A percentile compares a stretch with the other conserved stretches of the same genome.
Conservation (phyloP, 2,329 filamentous ascomycete genomes). For the Tolypocladium album region DNA sequence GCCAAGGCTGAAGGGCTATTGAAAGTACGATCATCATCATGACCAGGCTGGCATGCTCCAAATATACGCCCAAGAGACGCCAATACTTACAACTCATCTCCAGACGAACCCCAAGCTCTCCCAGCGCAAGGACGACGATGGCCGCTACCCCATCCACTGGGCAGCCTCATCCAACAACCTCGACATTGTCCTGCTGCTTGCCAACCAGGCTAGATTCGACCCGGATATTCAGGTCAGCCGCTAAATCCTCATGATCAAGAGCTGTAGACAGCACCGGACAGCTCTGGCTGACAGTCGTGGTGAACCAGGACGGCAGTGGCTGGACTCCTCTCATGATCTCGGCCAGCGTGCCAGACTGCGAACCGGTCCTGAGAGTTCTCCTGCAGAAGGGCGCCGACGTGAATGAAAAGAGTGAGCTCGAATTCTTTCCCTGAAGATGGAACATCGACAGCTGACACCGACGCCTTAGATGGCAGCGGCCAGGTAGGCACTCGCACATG, state of each 20-base stretch:
- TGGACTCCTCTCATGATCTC: conserved; percentile 85
- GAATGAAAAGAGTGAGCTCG: conserved; percentile 54
- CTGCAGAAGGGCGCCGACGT: conserved; percentile 61
- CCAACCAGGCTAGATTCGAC: conserved; percentile 65
- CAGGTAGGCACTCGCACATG: conserved; percentile 32
- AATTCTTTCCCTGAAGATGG: too few relatives aligned
- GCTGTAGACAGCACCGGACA: neutral
- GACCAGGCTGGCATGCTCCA: too few relatives aligned
- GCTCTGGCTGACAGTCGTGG: neutral
- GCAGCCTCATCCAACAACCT: conserved; percentile 74
- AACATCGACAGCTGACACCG: neutral
- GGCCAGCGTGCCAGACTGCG: conserved; percentile 60
- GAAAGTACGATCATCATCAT: conserved; percentile 2
- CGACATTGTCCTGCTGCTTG: conserved; percentile 62
- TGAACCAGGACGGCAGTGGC: conserved; percentile 55
- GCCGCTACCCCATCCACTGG: conserved; percentile 89
- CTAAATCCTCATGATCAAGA: too few relatives aligned
- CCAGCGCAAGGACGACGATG: conserved; percentile 66
- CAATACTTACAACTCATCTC: neutral
- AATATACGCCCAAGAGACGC: neutral
- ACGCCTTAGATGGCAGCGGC: conserved; percentile 48
- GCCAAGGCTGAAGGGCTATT: conserved; percentile 8
- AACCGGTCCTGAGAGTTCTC: conserved; percentile 56
- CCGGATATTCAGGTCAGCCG: conserved; percentile 60
- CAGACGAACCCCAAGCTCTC: conserved; percentile 74